Evolutionary conservation across 495 filamentous ascomycete species (phyloP).

Genomic region (Neurospora sp.): DNA sequence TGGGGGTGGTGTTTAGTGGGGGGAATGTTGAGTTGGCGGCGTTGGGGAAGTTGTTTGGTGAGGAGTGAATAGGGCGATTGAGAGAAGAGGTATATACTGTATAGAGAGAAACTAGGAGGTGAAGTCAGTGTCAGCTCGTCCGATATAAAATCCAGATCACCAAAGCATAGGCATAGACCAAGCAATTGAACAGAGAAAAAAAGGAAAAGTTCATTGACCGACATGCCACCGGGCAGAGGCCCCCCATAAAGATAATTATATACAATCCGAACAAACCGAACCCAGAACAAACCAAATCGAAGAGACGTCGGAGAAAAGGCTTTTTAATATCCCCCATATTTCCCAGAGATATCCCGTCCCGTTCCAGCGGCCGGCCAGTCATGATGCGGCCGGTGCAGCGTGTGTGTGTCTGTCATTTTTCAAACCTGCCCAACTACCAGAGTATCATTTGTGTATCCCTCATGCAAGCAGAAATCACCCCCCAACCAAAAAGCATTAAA

Average conservation of each 20-base stretch:
- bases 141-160: not conserved
- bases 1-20: conserved; percentile 79
- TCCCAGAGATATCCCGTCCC: conserved; percentile 14
- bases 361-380: not conserved
- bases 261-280: not conserved
- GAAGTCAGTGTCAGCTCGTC: not conserved
- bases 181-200: not conserved
- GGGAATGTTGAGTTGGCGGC: conserved; percentile 84
- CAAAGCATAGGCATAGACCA: not conserved
- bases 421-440: not conserved
- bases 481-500: not conserved
- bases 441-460: conserved; percentile 1
- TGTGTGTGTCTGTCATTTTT: not conserved
- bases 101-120: not conserved
- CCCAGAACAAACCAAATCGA: not conserved
- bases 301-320: not conserved
- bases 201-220: not conserved
- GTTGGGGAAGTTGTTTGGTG: conserved; percentile 52
- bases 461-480: not conserved
- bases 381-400: not conserved
- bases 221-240: not conserved
- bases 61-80: not conserved
- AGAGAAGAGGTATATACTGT: not conserved
- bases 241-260: not conserved
- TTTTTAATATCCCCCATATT: not conserved